Evolutionary conservation across 176 grass and related monocot species (phyloP), one percentile per base, ranked within the genome.

Genomic region (Bolboschoenus planiculmis): DNA sequence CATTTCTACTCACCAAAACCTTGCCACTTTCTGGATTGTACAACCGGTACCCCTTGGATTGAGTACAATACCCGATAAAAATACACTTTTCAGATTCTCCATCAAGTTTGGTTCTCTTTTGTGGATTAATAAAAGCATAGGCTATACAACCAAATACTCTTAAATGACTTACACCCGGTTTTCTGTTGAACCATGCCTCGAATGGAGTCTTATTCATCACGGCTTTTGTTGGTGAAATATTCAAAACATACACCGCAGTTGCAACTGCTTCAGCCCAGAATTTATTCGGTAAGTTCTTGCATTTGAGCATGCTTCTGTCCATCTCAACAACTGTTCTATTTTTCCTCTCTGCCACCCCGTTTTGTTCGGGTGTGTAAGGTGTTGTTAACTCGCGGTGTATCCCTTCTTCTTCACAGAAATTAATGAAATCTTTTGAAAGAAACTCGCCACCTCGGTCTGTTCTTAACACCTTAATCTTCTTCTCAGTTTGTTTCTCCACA

Each of bases 141-240:
- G 21, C 43, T 14, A 81, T 33, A 10, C 78, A 81, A 30, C 78
- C 78, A 58, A 81, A 81, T 6, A 81, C 78, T 18, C 47, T 56
- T 44, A 81, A 30, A 58, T 81, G 78, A 0, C 78, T 10, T 6
- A 81, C 79, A 10, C 4, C 14, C 2, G 55, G 79, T 43, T 81
- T 81, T 15, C 11, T 37, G 3, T 37, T 23, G 20, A 31, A 33
- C 27, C 55, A 81, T 6, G 79, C 55, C 35, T 81, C 56, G 63
- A 63, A 58, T 26, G 55, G 79, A 24, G 79, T 81, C 5, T 1
- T 31, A 8, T 81, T 63, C 21, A 63, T 39, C 2, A 81, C 55
- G 27, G 53, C 30, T 43, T 58, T 36, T 39, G 50, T 81, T n/a
- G 79, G 79, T 35, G 50, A 58, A 4, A 53, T 0, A 7, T 81